Evolutionary conservation across 371 early-diverging fungal species (phyloP).

Genomic region (Lichtheimia ornata): DNA sequence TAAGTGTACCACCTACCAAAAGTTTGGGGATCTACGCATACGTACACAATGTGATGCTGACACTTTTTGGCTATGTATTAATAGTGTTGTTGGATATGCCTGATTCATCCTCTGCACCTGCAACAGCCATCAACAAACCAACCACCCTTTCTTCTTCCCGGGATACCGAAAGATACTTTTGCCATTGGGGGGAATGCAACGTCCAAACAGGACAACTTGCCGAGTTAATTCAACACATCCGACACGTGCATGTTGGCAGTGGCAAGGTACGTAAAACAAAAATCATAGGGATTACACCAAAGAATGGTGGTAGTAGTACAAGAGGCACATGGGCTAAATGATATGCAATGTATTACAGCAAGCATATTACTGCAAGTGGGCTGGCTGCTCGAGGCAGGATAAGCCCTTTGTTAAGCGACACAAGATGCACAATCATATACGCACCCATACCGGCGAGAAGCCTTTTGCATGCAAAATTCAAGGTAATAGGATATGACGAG

Average conservation of each 20-base stretch:
- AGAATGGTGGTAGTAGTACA: too few relatives aligned
- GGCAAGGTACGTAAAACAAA: constrained; percentile 39
- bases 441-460: constrained; percentile 79
- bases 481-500: constrained; percentile 4
- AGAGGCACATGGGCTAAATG: too few relatives aligned
- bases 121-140: too few relatives aligned
- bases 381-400: constrained; percentile 65
- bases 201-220: constrained; percentile 44
- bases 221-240: constrained; percentile 66
- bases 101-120: too few relatives aligned
- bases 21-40: too few relatives aligned
- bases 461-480: constrained; percentile 46
- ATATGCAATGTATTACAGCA: constrained; percentile 27
- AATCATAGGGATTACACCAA: too few relatives aligned
- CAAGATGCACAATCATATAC: constrained; percentile 81
- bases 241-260: constrained; percentile 64
- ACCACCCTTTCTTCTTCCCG: too few relatives aligned
- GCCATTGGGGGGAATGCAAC: constrained; percentile 64
- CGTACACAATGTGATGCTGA: too few relatives aligned
- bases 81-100: too few relatives aligned
- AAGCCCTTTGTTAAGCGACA: constrained; percentile 83
- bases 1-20: not conserved
- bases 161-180: constrained; percentile 16
- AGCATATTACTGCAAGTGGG: constrained; percentile 78
- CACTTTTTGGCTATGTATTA: too few relatives aligned